Base-by-base conservation (phyloP, 805 yeast genomes). In the Starmerella geochares region DNA sequence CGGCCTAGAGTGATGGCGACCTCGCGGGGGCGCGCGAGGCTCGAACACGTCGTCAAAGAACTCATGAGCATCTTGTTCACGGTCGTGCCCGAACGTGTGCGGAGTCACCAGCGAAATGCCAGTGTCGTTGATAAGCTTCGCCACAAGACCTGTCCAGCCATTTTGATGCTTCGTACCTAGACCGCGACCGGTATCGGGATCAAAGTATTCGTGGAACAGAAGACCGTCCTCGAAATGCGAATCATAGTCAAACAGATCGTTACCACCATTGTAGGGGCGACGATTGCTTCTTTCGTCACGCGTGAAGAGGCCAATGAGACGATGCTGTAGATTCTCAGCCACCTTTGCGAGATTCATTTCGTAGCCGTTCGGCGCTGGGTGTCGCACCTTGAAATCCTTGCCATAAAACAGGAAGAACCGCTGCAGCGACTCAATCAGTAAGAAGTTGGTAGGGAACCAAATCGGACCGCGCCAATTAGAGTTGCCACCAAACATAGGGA, bases 381-480 rank as follows among this genome's bases (percentile, higher is more conserved):
- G 85, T 66, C 86, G 92, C 46, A 88, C 83, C 65, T 83, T 83
- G 62, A 87, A 76, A 47, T 75, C 81, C 24, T 88, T 79, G 11
- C 96, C 96, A 64, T 86, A 87, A 70, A 86, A 87, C 61, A 87
- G 70, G 65, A 81, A 86, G 65, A 86, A 86, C 59, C 95, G 74
- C 67, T 87, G 92, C 58, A 87, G 71, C 0, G 95, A 79, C 69
- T 87, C 96, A 51, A 87, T 85, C 35, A 87, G 69, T 54, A 87
- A 70, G 65, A 87, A 87, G 61, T 83, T 87, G 11, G 85, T 85
- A 19, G 96, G 95, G 73, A 87, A 86, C 96, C 96, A 87, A 58
- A 87, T 86, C 14, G 96, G 96, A 2, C 96, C 96, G 65, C 96
- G 76, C 96, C 96, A 87, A 67, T 87, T 87, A 20, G 95, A 86